A percentile compares a stretch with the other conserved stretches of the same genome.
These are phyloP conservation scores for Phialocephala subalpina DNA, from an alignment of 2,329 filamentous ascomycete species.

Conservation along the genomic window DNA sequence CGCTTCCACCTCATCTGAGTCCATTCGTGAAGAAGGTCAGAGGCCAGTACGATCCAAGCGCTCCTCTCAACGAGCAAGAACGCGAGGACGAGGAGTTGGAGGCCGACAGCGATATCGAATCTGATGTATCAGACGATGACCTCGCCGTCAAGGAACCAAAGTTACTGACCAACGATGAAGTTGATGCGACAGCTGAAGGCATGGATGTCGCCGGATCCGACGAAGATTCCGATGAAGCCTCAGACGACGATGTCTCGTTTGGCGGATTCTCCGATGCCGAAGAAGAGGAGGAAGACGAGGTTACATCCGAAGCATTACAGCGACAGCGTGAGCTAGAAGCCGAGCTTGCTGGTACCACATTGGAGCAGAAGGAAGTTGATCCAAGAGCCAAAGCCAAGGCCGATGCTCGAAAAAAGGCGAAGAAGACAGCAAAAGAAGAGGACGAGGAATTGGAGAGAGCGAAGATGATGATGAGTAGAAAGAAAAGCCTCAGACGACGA, in stretches of 20 bases:
- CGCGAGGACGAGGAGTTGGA: slow-evolving; percentile 84
- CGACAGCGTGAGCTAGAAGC: slow-evolving; percentile 93
- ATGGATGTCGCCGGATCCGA: slow-evolving; percentile 46
- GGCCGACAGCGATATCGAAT: slow-evolving; percentile 63
- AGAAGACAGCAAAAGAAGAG: slow-evolving; percentile 76
- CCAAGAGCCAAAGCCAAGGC: slow-evolving; percentile 70
- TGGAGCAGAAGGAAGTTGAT: slow-evolving; percentile 59
- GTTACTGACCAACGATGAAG: slow-evolving; percentile 34
- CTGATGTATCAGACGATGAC: slow-evolving; percentile 47
- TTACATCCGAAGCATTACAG: slow-evolving; percentile 67
- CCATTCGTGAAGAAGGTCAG: slow-evolving; percentile 91
- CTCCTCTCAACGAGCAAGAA: slow-evolving; percentile 86
- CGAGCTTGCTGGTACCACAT: slow-evolving; percentile 77
- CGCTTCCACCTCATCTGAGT: slow-evolving; percentile 92
- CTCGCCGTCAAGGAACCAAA: slow-evolving; percentile 58
- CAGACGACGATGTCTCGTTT: slow-evolving; percentile 44
- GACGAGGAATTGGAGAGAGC: slow-evolving; percentile 89
- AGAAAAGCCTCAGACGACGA: slow-evolving; percentile 99
- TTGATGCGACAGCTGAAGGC: slow-evolving; percentile 42
- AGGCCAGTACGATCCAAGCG: slow-evolving; percentile 90
- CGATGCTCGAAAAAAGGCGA: slow-evolving; percentile 73
- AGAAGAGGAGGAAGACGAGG: slow-evolving; percentile 64
- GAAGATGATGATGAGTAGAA: slow-evolving; percentile 98
- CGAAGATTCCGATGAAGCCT: slow-evolving; percentile 50
- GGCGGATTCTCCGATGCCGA: slow-evolving; percentile 47